A percentile compares a stretch with the other conserved stretches of the same genome.
phyloP scores from a whole-genome alignment of 805 yeast species.

The Zygoascus bituminiphila region DNA sequence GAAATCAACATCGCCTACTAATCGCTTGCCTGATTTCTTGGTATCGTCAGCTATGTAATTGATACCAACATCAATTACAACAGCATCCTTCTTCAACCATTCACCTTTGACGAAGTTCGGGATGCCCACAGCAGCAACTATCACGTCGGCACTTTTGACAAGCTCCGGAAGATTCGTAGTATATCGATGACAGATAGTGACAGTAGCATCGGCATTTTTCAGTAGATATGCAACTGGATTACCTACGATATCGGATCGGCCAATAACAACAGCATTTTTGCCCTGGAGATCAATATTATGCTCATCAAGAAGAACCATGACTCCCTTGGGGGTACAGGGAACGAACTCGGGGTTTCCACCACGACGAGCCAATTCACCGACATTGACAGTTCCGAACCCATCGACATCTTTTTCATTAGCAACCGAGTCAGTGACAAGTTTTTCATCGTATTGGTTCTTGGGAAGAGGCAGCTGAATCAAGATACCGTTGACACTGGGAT shows the following conservation, averaged over 20 bases:
- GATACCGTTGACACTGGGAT: conserved; percentile 73
- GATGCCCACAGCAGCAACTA: conserved; percentile 89
- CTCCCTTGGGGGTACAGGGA: conserved; percentile 96
- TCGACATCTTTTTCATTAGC: conserved; percentile 85
- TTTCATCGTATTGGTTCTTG: conserved; percentile 59
- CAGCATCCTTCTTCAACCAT: conserved; percentile 76
- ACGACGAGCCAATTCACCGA: conserved; percentile 85
- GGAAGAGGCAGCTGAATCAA: conserved; percentile 90
- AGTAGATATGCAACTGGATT: conserved; percentile 82
- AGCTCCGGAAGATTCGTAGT: conserved; percentile 52
- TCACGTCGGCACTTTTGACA: conserved; percentile 70
- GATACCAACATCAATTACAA: conserved; percentile 94
- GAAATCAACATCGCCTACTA: conserved; percentile 92
- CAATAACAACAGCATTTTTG: conserved; percentile 80
- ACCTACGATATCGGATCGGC: conserved; percentile 97
- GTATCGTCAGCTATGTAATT: conserved; percentile 71
- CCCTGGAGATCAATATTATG: conserved; percentile 62
- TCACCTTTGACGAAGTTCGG: conserved; percentile 79
- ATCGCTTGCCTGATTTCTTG: conserved; percentile 67
- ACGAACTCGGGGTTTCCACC: conserved; percentile 75
- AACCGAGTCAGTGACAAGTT: conserved; percentile 69
- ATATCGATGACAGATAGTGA: conserved; percentile 75
- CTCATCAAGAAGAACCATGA: conserved; percentile 67
- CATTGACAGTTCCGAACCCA: conserved; percentile 82
- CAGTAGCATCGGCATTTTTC: conserved; percentile 73